phyloP scores from a whole-genome alignment of 1,284 basidiomycete species.

The Puccinia horiana region DNA sequence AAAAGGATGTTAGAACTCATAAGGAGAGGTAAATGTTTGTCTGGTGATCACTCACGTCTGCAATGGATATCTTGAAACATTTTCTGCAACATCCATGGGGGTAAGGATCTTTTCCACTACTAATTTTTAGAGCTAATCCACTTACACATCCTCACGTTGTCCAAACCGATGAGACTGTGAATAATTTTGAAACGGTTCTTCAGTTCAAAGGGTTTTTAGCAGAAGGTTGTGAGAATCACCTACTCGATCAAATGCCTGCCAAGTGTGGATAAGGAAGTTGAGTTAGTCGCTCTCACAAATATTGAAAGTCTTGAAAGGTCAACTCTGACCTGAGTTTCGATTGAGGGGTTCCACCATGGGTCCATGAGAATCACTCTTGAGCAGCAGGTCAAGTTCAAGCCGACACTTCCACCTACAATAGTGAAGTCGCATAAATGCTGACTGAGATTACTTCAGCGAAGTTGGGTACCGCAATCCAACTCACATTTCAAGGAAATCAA shows the following conservation, averaged over 20 bases:
- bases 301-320: background rate
- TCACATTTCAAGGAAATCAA: conserved; percentile 41
- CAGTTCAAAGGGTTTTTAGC: background rate
- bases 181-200: background rate
- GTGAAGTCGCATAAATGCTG: background rate
- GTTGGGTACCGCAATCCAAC: background rate
- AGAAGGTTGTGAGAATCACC: background rate
- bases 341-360: conserved; percentile 45
- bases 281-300: background rate
- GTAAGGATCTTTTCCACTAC: background rate
- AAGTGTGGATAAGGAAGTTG: background rate
- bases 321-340: conserved; percentile 35
- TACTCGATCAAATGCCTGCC: conserved; percentile 47
- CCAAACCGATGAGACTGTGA: conserved; percentile 45
- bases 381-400: conserved; percentile 89
- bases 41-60: background rate
- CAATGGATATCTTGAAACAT: conserved; percentile 46
- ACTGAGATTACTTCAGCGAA: background rate
- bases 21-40: background rate
- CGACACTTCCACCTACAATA: conserved; percentile 59
- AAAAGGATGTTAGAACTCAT: background rate
- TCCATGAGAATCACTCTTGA: conserved; percentile 54
- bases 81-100: background rate
- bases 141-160: conserved; percentile 46
- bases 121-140: background rate